Conservation (phyloP, 225 moss, liverwort and hornwort genomes). For the Lunularia cruciata region DNA sequence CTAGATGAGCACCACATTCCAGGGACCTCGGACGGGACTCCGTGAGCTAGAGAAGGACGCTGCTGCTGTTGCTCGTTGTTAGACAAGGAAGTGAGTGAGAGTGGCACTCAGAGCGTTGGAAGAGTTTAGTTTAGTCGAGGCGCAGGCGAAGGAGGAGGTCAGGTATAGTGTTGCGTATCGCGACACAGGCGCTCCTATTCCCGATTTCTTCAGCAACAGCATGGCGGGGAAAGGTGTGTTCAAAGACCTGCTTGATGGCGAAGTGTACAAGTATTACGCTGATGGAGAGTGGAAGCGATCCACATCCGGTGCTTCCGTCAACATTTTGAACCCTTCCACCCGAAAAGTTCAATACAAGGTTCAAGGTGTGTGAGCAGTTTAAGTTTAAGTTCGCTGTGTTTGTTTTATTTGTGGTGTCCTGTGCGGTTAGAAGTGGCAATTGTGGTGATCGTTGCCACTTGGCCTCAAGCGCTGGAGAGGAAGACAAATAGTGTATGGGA, state of each 20-base stretch:
- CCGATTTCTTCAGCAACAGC: constrained; percentile 16
- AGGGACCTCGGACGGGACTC: not conserved
- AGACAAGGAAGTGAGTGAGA: not conserved
- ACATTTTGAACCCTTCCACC: constrained; percentile 69
- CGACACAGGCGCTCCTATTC: not conserved
- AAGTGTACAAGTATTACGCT: constrained; percentile 70
- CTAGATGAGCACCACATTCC: not conserved
- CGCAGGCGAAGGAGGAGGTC: not conserved
- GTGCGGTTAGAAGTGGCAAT: too few species aligned
- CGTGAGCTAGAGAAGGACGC: too few species aligned
- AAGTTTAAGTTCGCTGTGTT: too few species aligned
- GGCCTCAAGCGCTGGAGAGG: too few species aligned
- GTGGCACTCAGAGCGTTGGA: not conserved
- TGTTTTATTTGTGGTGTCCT: too few species aligned
- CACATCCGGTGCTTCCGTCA: constrained; percentile 49
- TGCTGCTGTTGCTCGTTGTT: not conserved
- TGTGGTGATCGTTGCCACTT: too few species aligned
- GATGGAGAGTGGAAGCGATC: constrained; percentile 93
- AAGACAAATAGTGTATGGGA: too few species aligned
- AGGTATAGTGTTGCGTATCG: not conserved
- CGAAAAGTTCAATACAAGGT: constrained; percentile 74
- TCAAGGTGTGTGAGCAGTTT: constrained; percentile 47
- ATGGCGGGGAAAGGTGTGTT: constrained; percentile 87
- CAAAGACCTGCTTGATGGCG: constrained; percentile 74
- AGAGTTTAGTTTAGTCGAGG: not conserved